Conservation (phyloP, 306 rosid genomes). For the Trichosanthes cucumerina region DNA sequence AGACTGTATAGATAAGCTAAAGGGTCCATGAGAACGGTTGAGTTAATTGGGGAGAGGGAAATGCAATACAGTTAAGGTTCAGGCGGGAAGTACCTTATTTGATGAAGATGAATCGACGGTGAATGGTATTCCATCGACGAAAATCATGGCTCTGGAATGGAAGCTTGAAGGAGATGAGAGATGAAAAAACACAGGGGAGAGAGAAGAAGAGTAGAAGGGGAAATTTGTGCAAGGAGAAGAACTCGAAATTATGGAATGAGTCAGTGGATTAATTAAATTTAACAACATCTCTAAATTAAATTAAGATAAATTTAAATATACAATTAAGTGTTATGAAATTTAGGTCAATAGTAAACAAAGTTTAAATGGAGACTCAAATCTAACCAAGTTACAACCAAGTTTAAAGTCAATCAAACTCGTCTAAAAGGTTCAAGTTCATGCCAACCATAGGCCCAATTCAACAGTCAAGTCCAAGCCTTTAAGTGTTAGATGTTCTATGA, state of each 20-base stretch:
- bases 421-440: too few relatives aligned
- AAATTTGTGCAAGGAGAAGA: background rate
- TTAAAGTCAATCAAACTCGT: too few relatives aligned
- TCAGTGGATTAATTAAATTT: too few relatives aligned
- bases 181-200: background rate
- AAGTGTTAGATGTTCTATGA: too few relatives aligned
- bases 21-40: background rate
- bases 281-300: too few relatives aligned
- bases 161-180: background rate
- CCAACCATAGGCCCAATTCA: too few relatives aligned
- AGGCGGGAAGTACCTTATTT: slow-evolving; percentile 9
- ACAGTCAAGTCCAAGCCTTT: too few relatives aligned
- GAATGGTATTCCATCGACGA: slow-evolving; percentile 19
- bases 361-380: too few relatives aligned
- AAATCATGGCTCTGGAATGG: slow-evolving; percentile 16
- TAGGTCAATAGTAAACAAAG: too few relatives aligned
- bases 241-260: background rate
- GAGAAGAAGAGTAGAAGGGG: background rate
- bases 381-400: too few relatives aligned
- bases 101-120: slow-evolving; percentile 9
- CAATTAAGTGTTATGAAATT: too few relatives aligned
- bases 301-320: too few relatives aligned
- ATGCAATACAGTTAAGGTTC: background rate
- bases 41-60: background rate
- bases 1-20: background rate